Evolutionary conservation across 805 yeast species (phyloP), one percentile per base, ranked within the genome.

Genomic region (Pichia nanzhaoensis): DNA sequence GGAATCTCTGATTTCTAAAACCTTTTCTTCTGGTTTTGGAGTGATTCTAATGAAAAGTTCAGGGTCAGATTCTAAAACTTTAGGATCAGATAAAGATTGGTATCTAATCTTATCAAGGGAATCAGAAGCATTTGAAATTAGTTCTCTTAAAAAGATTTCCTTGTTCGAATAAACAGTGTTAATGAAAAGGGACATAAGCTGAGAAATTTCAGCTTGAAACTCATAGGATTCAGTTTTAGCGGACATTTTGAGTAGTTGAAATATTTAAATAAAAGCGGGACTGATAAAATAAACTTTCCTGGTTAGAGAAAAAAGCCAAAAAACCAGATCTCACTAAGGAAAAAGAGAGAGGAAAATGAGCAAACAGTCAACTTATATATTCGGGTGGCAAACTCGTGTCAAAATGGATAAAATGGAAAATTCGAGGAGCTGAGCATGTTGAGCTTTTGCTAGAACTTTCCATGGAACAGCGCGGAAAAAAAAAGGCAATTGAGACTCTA

Each of bases 151-250:
- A 83, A 93, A 93, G 62, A 93, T 93, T 73, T 93, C 99, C 78
- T 93, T 93, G 84, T 93, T 93, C 45, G 99, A 93, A 75, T 93
- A 93, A 63, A 93, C 99, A 47, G 99, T 93, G 88, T 93, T 93
- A 76, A 93, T 93, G 89, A 93, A 88, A 80, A 93, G 82, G 71
- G 97, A 88, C 98, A 93, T 84, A 82, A 93, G 80, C 95, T 93
- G 99, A 84, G 98, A 88, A 73, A 93, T 93, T 89, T 93, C 99
- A 80, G 99, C 99, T 73, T 95, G 96, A 74, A 93, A 93, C 78
- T 91, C 98, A 68, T 79, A 87, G 49, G 95, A 83, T 77, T 85
- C 95, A 65, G 80, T 50, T 50, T 72, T 74, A 21, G 28, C 10
- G 10, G 59, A 56, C 64, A 60, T 60, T 34, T 47, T 57, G 42